phyloP scores from a whole-genome alignment of 164 flowering plant species.

The Magnolia kwangsiensis region DNA sequence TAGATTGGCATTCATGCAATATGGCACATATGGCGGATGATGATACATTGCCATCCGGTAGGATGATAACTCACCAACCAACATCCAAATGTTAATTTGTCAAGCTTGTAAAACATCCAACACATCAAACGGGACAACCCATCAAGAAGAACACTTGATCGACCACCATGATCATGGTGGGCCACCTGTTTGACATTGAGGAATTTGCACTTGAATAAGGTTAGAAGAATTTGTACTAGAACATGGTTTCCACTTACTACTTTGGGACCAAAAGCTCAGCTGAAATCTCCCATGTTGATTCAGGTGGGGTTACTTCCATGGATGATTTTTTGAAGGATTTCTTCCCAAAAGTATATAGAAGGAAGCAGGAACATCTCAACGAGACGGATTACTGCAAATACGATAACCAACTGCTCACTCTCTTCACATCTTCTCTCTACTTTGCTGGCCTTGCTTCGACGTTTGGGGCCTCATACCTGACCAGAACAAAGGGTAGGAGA shows the following conservation, averaged over 20 bases:
- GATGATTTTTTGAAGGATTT: slow-evolving; percentile 81
- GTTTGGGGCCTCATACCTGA: slow-evolving; percentile 70
- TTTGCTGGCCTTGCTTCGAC: slow-evolving; percentile 82
- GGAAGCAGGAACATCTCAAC: slow-evolving; percentile 59
- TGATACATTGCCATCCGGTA: too few relatives aligned
- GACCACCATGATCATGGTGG: too few relatives aligned
- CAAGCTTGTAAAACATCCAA: too few relatives aligned
- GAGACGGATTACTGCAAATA: slow-evolving; percentile 96
- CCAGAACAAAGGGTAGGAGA: slow-evolving; percentile 61
- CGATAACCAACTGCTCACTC: slow-evolving; percentile 75
- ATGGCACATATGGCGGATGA: too few relatives aligned
- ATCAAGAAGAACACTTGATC: too few relatives aligned
- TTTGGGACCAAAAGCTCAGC: not conserved
- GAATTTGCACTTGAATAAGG: not conserved
- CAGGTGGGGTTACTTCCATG: slow-evolving; percentile 99
- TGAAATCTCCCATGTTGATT: slow-evolving; percentile 7
- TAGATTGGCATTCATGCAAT: too few relatives aligned
- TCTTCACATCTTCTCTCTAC: slow-evolving; percentile 90
- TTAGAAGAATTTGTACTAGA: not conserved
- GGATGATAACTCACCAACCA: too few relatives aligned
- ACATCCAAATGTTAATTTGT: too few relatives aligned
- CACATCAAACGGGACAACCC: too few relatives aligned
- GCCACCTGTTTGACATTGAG: too few relatives aligned
- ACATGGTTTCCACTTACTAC: too few relatives aligned
- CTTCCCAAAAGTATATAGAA: slow-evolving; percentile 66